Evolutionary conservation across 805 yeast genomes (phyloP).

Genomic region (Saccharomycopsis schoenii): DNA sequence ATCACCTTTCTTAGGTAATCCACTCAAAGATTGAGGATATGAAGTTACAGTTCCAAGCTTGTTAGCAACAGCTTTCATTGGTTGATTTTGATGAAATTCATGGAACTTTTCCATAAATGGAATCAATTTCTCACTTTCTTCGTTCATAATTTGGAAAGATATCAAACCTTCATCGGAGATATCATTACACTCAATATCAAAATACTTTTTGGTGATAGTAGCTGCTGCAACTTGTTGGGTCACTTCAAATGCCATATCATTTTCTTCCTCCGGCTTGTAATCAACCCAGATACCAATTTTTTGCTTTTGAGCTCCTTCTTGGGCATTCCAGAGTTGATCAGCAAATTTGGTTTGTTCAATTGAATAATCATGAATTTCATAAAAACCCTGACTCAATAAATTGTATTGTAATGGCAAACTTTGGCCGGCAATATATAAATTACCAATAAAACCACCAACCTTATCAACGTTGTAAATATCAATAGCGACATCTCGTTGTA

Average conservation of each 20-base stretch:
- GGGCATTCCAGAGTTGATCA: conserved; percentile 47
- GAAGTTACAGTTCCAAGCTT: neutral
- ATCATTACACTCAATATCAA: conserved; percentile 46
- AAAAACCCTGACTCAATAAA: conserved; percentile 54
- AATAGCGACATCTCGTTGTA: conserved; percentile 67
- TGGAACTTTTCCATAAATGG: conserved; percentile 40
- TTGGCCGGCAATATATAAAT: conserved; percentile 43
- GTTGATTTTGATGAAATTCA: conserved; percentile 33
- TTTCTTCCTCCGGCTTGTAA: conserved; percentile 37
- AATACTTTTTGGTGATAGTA: conserved; percentile 30
- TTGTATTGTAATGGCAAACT: conserved; percentile 46
- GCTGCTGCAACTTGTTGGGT: conserved; percentile 18
- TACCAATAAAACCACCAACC: conserved; percentile 74
- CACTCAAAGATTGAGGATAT: conserved; percentile 22
- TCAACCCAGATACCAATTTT: conserved; percentile 61
- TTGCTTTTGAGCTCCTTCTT: conserved; percentile 45
- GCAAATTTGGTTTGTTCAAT: conserved; percentile 47
- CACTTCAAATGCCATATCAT: conserved; percentile 1
- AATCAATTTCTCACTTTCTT: conserved; percentile 30
- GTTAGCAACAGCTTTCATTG: conserved; percentile 26
- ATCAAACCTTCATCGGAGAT: conserved; percentile 33
- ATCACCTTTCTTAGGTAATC: conserved; percentile 42
- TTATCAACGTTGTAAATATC: conserved; percentile 64
- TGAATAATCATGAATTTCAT: conserved; percentile 55
- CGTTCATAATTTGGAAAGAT: conserved; percentile 36